Base-by-base conservation (phyloP, 352 stramenopile species). In the Phytopythium cucurbitacearum region DNA sequence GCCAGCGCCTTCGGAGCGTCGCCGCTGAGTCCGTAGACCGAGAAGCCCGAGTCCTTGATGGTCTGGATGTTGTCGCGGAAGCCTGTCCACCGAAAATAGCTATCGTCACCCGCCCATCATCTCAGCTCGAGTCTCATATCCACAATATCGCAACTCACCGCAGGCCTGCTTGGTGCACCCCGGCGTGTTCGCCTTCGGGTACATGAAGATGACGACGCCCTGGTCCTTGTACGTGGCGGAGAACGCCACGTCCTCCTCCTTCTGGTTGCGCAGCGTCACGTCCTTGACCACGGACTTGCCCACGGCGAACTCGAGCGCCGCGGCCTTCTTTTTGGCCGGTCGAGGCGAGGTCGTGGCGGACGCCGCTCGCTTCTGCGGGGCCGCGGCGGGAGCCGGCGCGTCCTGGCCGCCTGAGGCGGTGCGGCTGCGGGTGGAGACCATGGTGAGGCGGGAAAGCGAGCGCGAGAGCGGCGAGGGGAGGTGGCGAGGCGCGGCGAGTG, bases 151-250 rank as follows among this genome's bases (percentile, higher is more conserved):
- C 4, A 11, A 73, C 73, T 7, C 40, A 87, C 80, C 83, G 46
- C 85, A 95, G 10, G 85, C 85, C 56, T 95, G 85, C 59, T 92
- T 95, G 55, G 83, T 95, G 66, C 85, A 95, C 7, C 85, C 85
- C 1, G 83, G 83, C 10, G 85, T 95, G 61, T 93, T 93, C 34
- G 85, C 85, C n/a, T 63, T 69, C 7, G 85, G 85, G 53, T 91
- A 95, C 83, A 95, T 93, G 67, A 95, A 95, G 69, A 95, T 87
- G 44, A 95, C 79, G 37, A 91, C 82, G 42, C 84, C 84, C 10
- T 80, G 65, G 28, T 88, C 77, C 56, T 87, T 86, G 63, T 81
- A 90, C 37, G 85, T 71, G 55, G 90, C 76, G n/a, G 60, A 53
- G 37, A 94, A 71, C 28, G 40, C 56, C 38, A 95, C 70, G 7